These are phyloP conservation scores for Nissolia schottii DNA, from an alignment of 306 rosid species.

Conservation along the genomic window DNA sequence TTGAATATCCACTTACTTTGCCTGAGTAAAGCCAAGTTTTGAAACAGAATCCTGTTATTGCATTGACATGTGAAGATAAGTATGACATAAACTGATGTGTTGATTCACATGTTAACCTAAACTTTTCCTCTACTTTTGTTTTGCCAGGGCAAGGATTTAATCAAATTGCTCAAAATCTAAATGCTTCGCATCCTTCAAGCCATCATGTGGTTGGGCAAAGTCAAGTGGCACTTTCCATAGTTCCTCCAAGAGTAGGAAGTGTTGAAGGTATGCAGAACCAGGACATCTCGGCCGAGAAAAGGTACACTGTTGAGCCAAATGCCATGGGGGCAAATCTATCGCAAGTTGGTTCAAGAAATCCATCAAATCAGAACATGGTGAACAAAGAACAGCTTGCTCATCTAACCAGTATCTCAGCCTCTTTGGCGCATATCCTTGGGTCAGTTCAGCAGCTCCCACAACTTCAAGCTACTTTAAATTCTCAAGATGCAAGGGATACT, in stretches of 20 bases:
- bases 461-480: conserved; percentile 50
- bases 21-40: conserved; percentile 26
- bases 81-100: conserved; percentile 22
- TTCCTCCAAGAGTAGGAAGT: conserved; percentile 38
- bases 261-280: conserved; percentile 39
- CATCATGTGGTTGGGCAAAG: conserved; percentile 43
- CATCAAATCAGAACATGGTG: conserved; percentile 43
- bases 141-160: conserved; percentile 43
- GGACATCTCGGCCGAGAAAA: conserved; percentile 34
- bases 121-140: conserved; percentile 30
- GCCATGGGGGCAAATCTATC: conserved; percentile 43
- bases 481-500: conserved; percentile 35
- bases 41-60: conserved; percentile 29
- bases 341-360: conserved; percentile 37
- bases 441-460: conserved; percentile 61
- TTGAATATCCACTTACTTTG: conserved; percentile 28
- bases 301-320: conserved; percentile 32
- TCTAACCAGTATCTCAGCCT: conserved; percentile 61
- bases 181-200: conserved; percentile 38
- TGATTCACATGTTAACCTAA: conserved; percentile 34
- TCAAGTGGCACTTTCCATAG: conserved; percentile 39
- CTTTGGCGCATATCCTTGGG: conserved; percentile 66
- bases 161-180: conserved; percentile 35
- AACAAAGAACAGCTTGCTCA: conserved; percentile 55
- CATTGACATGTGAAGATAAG: conserved; percentile 33